Percentiles rank a stretch among this genome's conserved stretches.
phyloP scores from a whole-genome alignment of 1,139 yeast genomes.

The Lodderomyces pseudojiufengensis region DNA sequence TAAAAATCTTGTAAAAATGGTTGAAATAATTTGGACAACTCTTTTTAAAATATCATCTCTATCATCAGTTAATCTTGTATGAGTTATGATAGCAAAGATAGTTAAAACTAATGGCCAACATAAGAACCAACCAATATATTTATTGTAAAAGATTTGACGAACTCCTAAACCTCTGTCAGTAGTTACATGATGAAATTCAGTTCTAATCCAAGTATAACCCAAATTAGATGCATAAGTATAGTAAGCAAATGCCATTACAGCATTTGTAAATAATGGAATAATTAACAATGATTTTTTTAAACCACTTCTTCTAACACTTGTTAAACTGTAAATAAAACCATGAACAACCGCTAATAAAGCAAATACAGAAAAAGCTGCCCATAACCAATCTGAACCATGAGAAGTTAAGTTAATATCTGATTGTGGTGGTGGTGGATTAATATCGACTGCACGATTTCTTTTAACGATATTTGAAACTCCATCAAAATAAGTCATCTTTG shows the following conservation, averaged over 20 bases:
- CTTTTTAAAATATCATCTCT: constrained; percentile 20
- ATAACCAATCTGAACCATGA: constrained; percentile 68
- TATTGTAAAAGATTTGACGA: constrained; percentile 64
- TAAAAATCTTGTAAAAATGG: constrained; percentile 33
- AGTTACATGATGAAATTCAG: constrained; percentile 49
- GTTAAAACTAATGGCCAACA: constrained; percentile 54
- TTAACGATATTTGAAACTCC: constrained; percentile 7
- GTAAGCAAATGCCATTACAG: constrained; percentile 49
- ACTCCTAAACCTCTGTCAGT: constrained; percentile 36
- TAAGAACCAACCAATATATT: constrained; percentile 67
- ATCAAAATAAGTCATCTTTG: too few species aligned
- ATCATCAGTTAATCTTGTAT: constrained; percentile 21
- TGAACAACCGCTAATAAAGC: constrained; percentile 41
- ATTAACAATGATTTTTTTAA: constrained; percentile 42
- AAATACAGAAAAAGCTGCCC: constrained; percentile 60
- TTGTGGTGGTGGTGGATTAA: constrained; percentile 42
- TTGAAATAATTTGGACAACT: constrained; percentile 22
- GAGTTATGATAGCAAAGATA: constrained; percentile 45
- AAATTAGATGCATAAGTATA: constrained; percentile 65
- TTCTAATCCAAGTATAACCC: constrained; percentile 55
- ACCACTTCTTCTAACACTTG: constrained; percentile 31
- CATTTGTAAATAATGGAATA: constrained; percentile 44
- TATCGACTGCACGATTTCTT: constrained; percentile 44
- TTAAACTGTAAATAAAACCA: constrained; percentile 35
- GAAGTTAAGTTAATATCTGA: constrained; percentile 51